Percentiles rank a stretch among this genome's conserved stretches.
These are phyloP conservation scores for Colletotrichum spaethianum DNA, from an alignment of 2,329 filamentous ascomycete genomes.

Conservation along the genomic window DNA sequence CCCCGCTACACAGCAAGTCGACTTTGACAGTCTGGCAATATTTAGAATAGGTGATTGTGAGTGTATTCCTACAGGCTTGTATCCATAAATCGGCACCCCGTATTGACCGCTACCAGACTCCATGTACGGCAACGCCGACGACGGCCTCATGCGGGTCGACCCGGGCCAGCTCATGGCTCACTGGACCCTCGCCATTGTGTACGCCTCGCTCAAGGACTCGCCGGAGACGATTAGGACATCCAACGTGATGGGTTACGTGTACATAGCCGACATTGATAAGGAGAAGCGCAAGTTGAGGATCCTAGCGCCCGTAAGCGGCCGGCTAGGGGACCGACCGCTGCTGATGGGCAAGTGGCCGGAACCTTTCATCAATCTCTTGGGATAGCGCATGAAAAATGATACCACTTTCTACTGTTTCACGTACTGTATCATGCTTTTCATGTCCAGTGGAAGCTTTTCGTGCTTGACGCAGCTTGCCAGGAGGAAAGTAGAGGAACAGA, in stretches of 20 bases:
- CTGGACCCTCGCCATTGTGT: constrained; percentile 87
- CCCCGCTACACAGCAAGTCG: constrained; percentile 88
- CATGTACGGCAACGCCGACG: constrained; percentile 50
- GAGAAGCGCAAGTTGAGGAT: constrained; percentile 85
- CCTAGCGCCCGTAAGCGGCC: constrained; percentile 85
- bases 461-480: background rate
- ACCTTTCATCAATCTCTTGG: constrained; percentile 82
- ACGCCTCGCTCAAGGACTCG: constrained; percentile 78
- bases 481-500: no score
- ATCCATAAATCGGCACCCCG: background rate
- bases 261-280: constrained; percentile 92
- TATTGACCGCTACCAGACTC: constrained; percentile 44
- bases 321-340: constrained; percentile 83
- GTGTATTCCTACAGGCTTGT: constrained; percentile 42
- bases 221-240: constrained; percentile 83
- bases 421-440: background rate
- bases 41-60: constrained; percentile 77
- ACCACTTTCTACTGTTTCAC: constrained; percentile 8
- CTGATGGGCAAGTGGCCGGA: constrained; percentile 92
- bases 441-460: background rate
- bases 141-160: constrained; percentile 73
- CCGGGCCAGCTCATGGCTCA: constrained; percentile 81
- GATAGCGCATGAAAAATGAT: constrained; percentile 49
- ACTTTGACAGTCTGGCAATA: constrained; percentile 81
- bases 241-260: constrained; percentile 92